Conservation (phyloP, 2,329 filamentous ascomycete species). For the Colletotrichum sp. region DNA sequence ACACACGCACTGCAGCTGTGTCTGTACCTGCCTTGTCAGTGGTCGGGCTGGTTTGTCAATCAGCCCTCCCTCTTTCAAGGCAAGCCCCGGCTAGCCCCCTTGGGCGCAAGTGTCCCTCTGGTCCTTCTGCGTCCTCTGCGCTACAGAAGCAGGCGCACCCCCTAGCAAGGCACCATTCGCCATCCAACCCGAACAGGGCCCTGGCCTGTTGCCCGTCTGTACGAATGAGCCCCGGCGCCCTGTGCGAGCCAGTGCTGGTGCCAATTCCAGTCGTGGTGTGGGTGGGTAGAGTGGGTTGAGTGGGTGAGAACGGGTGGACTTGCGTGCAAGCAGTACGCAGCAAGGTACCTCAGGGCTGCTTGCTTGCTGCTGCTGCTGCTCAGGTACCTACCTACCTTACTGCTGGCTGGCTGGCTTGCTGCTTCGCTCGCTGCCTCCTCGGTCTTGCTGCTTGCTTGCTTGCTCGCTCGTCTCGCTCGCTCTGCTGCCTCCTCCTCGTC, state of each 20-base stretch:
- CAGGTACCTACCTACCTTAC: neutral
- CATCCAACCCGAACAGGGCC: conserved; percentile 10
- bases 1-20: neutral
- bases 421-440: neutral
- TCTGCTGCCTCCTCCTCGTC: conserved; percentile 11
- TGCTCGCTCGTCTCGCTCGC: neutral
- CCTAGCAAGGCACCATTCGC: conserved; percentile 19
- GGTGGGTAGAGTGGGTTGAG: conserved; percentile 8
- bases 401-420: neutral
- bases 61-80: conserved; percentile 17
- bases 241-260: neutral
- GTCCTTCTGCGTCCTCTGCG: conserved; percentile 1
- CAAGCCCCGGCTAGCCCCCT: conserved; percentile 7
- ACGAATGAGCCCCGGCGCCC: neutral
- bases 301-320: conserved; percentile 13
- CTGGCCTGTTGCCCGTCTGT: neutral
- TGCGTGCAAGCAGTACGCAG: neutral
- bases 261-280: neutral
- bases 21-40: neutral
- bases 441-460: neutral
- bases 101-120: conserved; percentile 19
- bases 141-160: conserved; percentile 16
- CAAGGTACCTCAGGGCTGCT: neutral
- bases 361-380: neutral
- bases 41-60: conserved; percentile 3